phyloP scores from a whole-genome alignment of 441 rosid genomes.

The Populus hybrid region DNA sequence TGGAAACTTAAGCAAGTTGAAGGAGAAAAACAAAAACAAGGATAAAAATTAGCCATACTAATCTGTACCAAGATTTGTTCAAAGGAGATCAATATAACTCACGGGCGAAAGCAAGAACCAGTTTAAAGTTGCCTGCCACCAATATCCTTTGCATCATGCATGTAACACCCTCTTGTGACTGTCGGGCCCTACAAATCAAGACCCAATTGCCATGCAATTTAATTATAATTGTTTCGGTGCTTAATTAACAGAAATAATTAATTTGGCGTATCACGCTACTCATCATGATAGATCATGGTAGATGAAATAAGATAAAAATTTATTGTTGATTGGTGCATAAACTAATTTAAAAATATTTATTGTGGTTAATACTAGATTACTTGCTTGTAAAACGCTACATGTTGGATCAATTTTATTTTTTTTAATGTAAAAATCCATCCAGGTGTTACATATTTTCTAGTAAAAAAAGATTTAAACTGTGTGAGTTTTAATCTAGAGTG shows the following conservation, averaged over 20 bases:
- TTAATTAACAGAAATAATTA: not conserved
- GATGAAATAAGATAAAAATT: too few species aligned
- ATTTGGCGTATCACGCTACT: not conserved
- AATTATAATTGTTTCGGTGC: not conserved
- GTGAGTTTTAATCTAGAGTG: rapidly evolving
- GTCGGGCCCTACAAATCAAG: not conserved
- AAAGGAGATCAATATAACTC: not conserved
- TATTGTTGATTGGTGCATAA: too few species aligned
- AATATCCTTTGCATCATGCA: not conserved
- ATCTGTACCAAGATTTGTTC: not conserved
- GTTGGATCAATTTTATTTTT: too few species aligned
- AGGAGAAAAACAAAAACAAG: too few species aligned
- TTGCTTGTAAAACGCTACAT: too few species aligned
- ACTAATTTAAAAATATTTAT: too few species aligned
- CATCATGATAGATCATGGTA: not conserved
- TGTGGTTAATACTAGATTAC: too few species aligned
- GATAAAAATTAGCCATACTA: too few species aligned
- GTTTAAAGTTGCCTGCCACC: not conserved
- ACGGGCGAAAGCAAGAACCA: not conserved
- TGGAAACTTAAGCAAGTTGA: not conserved
- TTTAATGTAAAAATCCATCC: too few species aligned
- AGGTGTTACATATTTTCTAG: rapidly evolving
- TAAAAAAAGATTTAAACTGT: too few species aligned
- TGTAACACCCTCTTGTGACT: not conserved
- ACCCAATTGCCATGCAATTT: not conserved